phyloP scores from a whole-genome alignment of 495 filamentous ascomycete species.

The Penicillium taxi region DNA sequence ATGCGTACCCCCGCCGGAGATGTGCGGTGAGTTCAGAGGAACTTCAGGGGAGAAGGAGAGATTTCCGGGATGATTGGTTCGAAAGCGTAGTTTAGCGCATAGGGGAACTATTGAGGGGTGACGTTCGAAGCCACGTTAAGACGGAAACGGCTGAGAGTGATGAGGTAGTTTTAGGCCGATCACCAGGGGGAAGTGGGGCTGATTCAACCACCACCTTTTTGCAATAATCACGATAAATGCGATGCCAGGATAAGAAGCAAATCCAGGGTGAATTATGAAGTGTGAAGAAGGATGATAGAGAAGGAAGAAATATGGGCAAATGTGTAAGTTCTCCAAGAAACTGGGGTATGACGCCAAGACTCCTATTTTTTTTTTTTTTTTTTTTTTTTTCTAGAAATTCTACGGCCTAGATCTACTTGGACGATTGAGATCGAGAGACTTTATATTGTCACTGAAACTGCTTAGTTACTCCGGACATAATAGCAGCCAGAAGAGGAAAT shows the following conservation, averaged over 20 bases:
- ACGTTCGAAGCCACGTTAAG: conserved; percentile 10
- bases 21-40: conserved; percentile 3
- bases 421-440: too few species aligned
- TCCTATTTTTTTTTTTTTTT: too few species aligned
- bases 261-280: neutral
- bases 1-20: conserved; percentile 5
- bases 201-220: neutral
- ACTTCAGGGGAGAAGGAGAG: neutral
- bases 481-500: too few species aligned
- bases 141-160: conserved; percentile 22
- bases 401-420: too few species aligned
- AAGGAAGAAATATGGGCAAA: neutral
- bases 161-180: conserved; percentile 26
- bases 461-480: too few species aligned
- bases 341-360: too few species aligned
- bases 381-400: too few species aligned
- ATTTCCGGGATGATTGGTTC: neutral
- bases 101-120: conserved; percentile 8
- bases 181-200: conserved; percentile 25
- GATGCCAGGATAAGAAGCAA: neutral
- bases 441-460: too few species aligned
- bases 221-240: neutral
- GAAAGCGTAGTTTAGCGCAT: conserved; percentile 5
- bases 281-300: neutral
- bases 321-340: neutral